A percentile compares a stretch with the other conserved stretches of the same genome.
Evolutionary conservation across 2,329 filamentous ascomycete genomes (phyloP).

Genomic region (Colletotrichum trifolii): DNA sequence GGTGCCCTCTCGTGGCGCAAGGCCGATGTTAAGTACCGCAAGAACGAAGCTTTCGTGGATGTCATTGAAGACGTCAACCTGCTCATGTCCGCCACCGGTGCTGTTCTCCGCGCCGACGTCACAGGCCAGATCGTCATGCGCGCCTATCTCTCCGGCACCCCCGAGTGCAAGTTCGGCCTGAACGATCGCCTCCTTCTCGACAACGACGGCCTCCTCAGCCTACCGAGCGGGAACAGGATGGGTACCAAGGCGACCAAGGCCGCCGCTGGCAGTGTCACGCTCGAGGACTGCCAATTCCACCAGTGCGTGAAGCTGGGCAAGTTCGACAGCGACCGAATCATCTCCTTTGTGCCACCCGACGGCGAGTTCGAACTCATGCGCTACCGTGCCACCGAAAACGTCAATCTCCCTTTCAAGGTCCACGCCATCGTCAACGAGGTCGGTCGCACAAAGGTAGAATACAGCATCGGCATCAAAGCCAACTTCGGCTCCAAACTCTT

Average conservation of each 20-base stretch:
- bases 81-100: constrained; percentile 97
- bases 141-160: constrained; percentile 94
- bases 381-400: constrained; percentile 97
- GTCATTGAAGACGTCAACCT: constrained; percentile 99
- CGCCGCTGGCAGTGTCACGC: constrained; percentile 91
- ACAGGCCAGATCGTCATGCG: constrained; percentile 99
- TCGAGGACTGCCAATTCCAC: constrained; percentile 99
- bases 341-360: constrained; percentile 95
- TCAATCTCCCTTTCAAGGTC: constrained; percentile 98
- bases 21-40: constrained; percentile 97
- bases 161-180: constrained; percentile 98
- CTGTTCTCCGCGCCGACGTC: constrained; percentile 93
- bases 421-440: constrained; percentile 98
- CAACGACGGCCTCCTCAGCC: constrained; percentile 71
- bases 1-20: constrained; percentile 97
- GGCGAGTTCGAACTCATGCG: constrained; percentile 99
- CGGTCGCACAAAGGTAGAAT: constrained; percentile 97
- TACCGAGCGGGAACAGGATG: constrained; percentile 79
- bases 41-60: constrained; percentile 99
- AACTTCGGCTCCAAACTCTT: constrained; percentile 98
- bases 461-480: constrained; percentile 96
- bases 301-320: constrained; percentile 98
- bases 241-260: constrained; percentile 93
- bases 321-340: constrained; percentile 96
- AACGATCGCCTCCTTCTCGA: constrained; percentile 97